Conservation (phyloP, 495 filamentous ascomycete species). For the Trichoderma erinaceum region DNA sequence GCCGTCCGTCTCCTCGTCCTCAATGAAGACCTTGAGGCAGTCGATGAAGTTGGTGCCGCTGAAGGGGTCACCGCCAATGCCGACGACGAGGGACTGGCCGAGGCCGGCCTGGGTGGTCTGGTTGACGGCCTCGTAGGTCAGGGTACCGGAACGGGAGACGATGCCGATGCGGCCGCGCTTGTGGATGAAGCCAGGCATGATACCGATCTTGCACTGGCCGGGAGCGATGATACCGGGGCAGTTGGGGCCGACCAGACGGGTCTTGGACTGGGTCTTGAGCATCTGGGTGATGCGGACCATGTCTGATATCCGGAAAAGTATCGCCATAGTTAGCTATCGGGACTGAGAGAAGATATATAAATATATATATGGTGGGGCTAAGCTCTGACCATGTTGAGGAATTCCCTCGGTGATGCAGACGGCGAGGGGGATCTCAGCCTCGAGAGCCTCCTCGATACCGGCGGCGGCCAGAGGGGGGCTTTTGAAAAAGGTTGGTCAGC, state of each 20-base stretch:
- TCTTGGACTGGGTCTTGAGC: conserved; percentile 95
- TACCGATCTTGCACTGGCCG: conserved; percentile 99
- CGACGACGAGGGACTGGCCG: conserved; percentile 94
- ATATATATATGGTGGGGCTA: neutral
- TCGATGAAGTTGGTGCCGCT: conserved; percentile 99
- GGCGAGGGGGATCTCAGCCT: conserved; percentile 83
- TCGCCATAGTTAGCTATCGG: neutral
- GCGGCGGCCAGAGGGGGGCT: conserved; percentile 86
- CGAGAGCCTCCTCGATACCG: conserved; percentile 95
- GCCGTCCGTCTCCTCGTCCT: conserved; percentile 94
- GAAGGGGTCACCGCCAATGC: conserved; percentile 98
- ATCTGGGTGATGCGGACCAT: conserved; percentile 99
- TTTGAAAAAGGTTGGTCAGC: conserved; percentile 15
- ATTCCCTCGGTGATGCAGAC: conserved; percentile 99
- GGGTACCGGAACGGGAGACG: conserved; percentile 94
- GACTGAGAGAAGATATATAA: neutral
- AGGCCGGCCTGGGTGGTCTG: conserved; percentile 96
- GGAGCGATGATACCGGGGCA: conserved; percentile 97
- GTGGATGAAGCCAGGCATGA: conserved; percentile 99
- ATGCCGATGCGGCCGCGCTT: conserved; percentile 98
- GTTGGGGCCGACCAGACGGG: conserved; percentile 92
- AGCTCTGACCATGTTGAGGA: conserved; percentile 77
- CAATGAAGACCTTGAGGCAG: conserved; percentile 92
- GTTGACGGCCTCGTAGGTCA: conserved; percentile 99
- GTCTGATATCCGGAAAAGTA: conserved; percentile 44